These are phyloP conservation scores for Coix lacrymajobi DNA, from an alignment of 176 grass and related monocot genomes.

Conservation along the genomic window DNA sequence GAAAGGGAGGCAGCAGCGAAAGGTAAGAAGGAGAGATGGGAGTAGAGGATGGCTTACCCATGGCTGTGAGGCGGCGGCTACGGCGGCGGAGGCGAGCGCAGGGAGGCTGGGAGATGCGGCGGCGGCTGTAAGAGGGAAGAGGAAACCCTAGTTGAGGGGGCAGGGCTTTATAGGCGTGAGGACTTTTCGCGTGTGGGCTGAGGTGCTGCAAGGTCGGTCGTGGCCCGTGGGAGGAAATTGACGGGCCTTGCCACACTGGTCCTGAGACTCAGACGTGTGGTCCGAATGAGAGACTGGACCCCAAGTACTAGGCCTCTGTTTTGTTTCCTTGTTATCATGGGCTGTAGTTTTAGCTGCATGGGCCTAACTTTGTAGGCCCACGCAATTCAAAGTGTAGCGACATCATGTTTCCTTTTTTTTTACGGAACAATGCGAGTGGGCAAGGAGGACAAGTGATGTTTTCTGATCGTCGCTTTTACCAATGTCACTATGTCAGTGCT, in stretches of 20 bases:
- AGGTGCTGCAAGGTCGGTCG: background rate
- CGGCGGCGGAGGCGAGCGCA: background rate
- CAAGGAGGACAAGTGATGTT: no score
- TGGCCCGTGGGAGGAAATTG: background rate
- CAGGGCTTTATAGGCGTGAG: slow-evolving; percentile 1
- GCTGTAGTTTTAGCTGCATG: no score
- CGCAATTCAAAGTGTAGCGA: no score
- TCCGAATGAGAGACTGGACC: background rate
- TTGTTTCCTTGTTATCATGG: no score
- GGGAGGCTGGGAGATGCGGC: background rate
- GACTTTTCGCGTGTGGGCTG: background rate
- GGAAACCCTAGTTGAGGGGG: slow-evolving; percentile 28
- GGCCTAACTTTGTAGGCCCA: background rate
- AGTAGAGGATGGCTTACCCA: slow-evolving; percentile 17
- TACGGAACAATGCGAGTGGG: no score
- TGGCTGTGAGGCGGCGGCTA: slow-evolving; percentile 2
- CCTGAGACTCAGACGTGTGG: background rate
- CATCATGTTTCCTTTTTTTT: no score
- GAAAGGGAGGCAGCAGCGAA: no score
- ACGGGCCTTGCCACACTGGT: background rate
- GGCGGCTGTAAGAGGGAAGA: slow-evolving; percentile 14
- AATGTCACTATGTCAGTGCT: no score
- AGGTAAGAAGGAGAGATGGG: background rate
- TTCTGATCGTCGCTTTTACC: no score
- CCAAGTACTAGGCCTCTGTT: no score